These are phyloP conservation scores for Penicillium sp. DNA, from an alignment of 2,329 filamentous ascomycete species.

Conservation along the genomic window DNA sequence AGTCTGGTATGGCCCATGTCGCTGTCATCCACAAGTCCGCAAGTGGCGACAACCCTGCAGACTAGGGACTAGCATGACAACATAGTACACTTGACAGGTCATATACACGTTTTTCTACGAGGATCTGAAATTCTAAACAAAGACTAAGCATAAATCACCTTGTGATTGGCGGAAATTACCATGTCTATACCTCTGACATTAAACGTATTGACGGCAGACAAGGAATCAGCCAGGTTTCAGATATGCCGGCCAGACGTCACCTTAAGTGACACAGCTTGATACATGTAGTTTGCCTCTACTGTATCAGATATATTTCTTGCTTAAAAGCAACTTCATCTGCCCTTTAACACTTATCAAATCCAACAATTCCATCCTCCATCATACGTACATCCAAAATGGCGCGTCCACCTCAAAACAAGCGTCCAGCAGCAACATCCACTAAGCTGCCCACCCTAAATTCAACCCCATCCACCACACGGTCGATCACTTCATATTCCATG, in stretches of 20 bases:
- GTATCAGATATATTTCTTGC: not conserved
- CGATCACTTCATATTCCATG: not conserved
- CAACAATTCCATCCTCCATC: not conserved
- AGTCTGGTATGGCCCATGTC: not conserved
- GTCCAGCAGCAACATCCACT: not conserved
- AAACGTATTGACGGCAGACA: not conserved
- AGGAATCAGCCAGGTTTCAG: conserved; percentile 7
- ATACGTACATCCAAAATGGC: not conserved
- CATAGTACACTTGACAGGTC: not conserved
- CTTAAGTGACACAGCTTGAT: not conserved
- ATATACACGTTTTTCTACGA: not conserved
- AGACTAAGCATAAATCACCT: not conserved
- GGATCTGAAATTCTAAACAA: not conserved
- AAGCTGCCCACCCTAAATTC: not conserved
- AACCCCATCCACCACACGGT: not conserved
- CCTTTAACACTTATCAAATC: not conserved
- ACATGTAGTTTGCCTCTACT: not conserved
- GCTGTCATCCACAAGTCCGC: not conserved
- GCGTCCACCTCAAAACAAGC: not conserved
- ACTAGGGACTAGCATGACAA: not conserved
- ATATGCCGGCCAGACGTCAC: conserved; percentile 2
- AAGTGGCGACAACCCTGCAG: not conserved
- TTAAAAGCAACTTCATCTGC: not conserved
- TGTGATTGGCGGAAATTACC: not conserved
- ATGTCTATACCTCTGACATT: not conserved